Percentiles rank a stretch among this genome's conserved stretches.
phyloP scores from a whole-genome alignment of 306 rosid species.

The Castanea crenata region DNA sequence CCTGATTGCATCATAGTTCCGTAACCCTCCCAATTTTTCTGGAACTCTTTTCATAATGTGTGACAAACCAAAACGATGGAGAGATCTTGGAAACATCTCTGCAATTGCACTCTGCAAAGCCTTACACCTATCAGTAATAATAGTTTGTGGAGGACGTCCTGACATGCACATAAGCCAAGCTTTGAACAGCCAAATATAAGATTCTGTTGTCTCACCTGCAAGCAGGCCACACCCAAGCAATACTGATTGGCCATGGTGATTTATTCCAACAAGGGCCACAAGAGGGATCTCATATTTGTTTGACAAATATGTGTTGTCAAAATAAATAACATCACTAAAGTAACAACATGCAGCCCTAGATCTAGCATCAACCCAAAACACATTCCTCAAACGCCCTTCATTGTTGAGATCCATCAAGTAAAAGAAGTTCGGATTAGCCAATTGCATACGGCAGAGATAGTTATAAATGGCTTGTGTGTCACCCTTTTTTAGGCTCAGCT shows the following conservation, averaged over 20 bases:
- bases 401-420: constrained; percentile 89
- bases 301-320: constrained; percentile 74
- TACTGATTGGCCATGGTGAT: constrained; percentile 83
- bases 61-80: constrained; percentile 81
- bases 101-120: constrained; percentile 60
- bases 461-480: constrained; percentile 89
- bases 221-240: constrained; percentile 86
- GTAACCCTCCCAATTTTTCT: constrained; percentile 84
- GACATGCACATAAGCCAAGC: constrained; percentile 74
- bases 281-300: constrained; percentile 85
- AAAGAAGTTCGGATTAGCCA: constrained; percentile 89
- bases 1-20: constrained; percentile 75
- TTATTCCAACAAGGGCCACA: constrained; percentile 82
- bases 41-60: constrained; percentile 82
- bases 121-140: constrained; percentile 80
- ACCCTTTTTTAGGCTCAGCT: constrained; percentile 74
- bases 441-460: constrained; percentile 84
- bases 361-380: constrained; percentile 80
- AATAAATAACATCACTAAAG: constrained; percentile 71
- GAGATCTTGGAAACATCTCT: constrained; percentile 70
- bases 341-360: constrained; percentile 82
- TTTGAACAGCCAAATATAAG: constrained; percentile 81
- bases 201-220: constrained; percentile 72
- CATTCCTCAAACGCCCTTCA: constrained; percentile 78
- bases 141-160: constrained; percentile 67